phyloP scores from a whole-genome alignment of 2,329 filamentous ascomycete genomes.

The Neonectria sp. region DNA sequence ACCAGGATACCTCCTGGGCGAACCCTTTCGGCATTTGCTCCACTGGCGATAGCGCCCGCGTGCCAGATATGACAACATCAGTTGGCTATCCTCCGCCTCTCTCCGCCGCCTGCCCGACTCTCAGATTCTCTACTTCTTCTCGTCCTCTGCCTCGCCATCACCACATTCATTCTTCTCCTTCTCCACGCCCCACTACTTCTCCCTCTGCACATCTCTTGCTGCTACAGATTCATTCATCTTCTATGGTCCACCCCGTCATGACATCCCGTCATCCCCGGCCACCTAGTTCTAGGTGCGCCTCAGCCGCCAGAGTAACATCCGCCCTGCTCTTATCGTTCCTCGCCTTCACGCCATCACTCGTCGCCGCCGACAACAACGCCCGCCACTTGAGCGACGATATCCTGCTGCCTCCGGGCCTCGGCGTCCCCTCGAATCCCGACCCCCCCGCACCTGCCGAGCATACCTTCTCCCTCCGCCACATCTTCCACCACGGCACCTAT shows the following conservation, averaged over 20 bases:
- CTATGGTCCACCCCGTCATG: conserved; percentile 40
- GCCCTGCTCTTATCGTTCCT: conserved; percentile 77
- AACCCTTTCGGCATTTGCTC: conserved; percentile 34
- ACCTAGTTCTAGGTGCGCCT: conserved; percentile 60
- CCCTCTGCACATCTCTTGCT: conserved; percentile 1
- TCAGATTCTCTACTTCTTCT: conserved; percentile 25
- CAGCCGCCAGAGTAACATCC: conserved; percentile 75
- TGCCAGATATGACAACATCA: conserved; percentile 48
- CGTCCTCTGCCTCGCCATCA: conserved; percentile 26
- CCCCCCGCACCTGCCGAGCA: conserved; percentile 67
- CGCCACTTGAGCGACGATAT: conserved; percentile 59
- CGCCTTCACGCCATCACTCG: conserved; percentile 66
- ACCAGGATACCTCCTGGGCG: conserved; percentile 12
- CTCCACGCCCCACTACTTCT: background rate
- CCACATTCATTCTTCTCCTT: conserved; percentile 16
- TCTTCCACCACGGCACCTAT: conserved; percentile 92
- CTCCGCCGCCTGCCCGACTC: conserved; percentile 34
- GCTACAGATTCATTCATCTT: conserved; percentile 24
- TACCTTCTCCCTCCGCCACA: conserved; percentile 82
- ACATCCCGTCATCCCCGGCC: conserved; percentile 36
- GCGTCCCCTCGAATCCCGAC: conserved; percentile 60
- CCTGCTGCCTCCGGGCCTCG: conserved; percentile 57
- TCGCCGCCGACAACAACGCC: conserved; percentile 53
- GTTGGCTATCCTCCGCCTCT: conserved; percentile 41
- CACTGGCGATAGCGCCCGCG: conserved; percentile 44